Conservation (phyloP, 2,329 filamentous ascomycete species). For the Zymoseptoria pseudotritici region DNA sequence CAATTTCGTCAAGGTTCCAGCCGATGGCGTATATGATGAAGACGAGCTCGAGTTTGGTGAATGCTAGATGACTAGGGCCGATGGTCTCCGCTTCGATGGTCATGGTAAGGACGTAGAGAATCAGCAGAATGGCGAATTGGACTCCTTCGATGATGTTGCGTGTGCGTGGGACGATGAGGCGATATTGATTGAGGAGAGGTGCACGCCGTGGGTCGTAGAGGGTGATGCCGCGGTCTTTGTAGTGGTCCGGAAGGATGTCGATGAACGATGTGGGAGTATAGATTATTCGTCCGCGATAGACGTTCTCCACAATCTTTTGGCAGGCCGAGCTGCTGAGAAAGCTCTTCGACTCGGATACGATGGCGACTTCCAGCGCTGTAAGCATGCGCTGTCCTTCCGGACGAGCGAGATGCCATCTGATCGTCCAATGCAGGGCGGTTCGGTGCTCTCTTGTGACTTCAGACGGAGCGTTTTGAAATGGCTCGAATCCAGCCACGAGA, state of each 20-base stretch:
- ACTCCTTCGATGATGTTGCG: conserved; percentile 66
- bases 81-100: conserved; percentile 51
- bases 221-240: conserved; percentile 75
- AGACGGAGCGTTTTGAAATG: conserved; percentile 72
- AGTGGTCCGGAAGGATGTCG: conserved; percentile 77
- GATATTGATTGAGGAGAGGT: conserved; percentile 75
- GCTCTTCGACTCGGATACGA: conserved; percentile 71
- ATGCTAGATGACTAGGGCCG: conserved; percentile 26
- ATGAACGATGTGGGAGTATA: conserved; percentile 77
- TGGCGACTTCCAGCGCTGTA: conserved; percentile 74
- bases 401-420: conserved; percentile 34
- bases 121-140: conserved; percentile 64
- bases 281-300: conserved; percentile 71
- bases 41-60: conserved; percentile 50
- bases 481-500: conserved; percentile 74
- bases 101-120: conserved; percentile 68
- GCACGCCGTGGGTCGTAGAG: conserved; percentile 71
- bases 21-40: conserved; percentile 70
- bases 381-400: conserved; percentile 53
- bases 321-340: conserved; percentile 72
- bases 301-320: conserved; percentile 73
- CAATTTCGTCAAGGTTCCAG: conserved; percentile 72
- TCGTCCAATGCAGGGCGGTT: conserved; percentile 37
- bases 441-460: conserved; percentile 56
- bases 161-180: conserved; percentile 72